Base-by-base conservation (phyloP, 352 stramenopile genomes). In the Peronospora destructor region DNA sequence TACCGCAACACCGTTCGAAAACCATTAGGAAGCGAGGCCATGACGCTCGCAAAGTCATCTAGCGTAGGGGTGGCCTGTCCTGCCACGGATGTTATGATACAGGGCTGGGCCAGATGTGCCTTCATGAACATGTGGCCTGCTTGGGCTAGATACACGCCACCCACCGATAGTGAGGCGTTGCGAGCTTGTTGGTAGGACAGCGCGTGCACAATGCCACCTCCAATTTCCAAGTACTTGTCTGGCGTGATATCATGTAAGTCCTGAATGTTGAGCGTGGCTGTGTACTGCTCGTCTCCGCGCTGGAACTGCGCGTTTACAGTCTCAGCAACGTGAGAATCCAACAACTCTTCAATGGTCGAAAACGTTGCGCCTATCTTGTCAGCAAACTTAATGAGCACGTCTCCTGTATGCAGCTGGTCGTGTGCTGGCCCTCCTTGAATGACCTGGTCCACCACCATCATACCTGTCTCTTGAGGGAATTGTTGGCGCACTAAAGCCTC, bases 111-210 rank as follows among this genome's bases (percentile, higher is more conserved):
- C 19, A 96, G 48, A 29, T 91, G 77, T 5, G 84, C 86, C 45
- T 90, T 87, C 60, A 93, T 85, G 43, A 97, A 84, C 85, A 97
- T 96, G 66, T 95, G 88, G 1, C 87, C 88, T 4, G 85, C 73
- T 47, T 92, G 79, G 2, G 86, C 85, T 50, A 95, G 53, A 65
- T 93, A 94, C 12, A 95, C 84, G 2, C 75, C 69, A 7, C 77
- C 80, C 2, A 87, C 70, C 0, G 75, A 68, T 8, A 95, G 54
- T 25, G 85, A 90, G 25, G 81, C 75, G 37, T 94, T 95, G 14
- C 82, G 66, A 13, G 84, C 83, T 65, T 95, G 81, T 41, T 94
- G 81, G 50, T 95, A 95, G 14, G 83, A 95, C 1, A 96, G 60
- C 5, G 82, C 76, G 51, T 96, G 87, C 12, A 96, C 68, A 49